phyloP scores from a whole-genome alignment of 1,284 basidiomycete species.

The Violaceomyces palustris region DNA sequence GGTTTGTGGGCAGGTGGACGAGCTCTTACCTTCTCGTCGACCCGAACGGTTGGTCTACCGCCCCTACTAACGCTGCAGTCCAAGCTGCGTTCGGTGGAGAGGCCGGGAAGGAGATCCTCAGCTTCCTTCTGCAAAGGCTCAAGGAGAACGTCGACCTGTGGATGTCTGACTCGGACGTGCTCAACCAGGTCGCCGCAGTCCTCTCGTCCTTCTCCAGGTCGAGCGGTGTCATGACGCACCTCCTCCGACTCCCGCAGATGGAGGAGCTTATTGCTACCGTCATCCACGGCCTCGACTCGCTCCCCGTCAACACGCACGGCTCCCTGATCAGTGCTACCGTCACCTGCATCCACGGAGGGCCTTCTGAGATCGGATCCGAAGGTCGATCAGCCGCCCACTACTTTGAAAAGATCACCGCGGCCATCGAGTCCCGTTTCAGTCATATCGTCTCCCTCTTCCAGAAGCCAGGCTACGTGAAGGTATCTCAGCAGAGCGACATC shows the following conservation, averaged over 20 bases:
- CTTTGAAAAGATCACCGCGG: slow-evolving; percentile 34
- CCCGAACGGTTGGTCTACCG: slow-evolving; percentile 5
- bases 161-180: slow-evolving; percentile 41
- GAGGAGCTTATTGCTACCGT: slow-evolving; percentile 29
- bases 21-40: slow-evolving; percentile 35
- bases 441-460: slow-evolving; percentile 23
- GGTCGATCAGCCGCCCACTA: slow-evolving; percentile 24
- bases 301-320: slow-evolving; percentile 41
- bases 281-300: slow-evolving; percentile 22
- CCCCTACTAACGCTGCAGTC: slow-evolving; percentile 19
- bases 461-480: slow-evolving; percentile 16
- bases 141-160: slow-evolving; percentile 38
- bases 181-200: slow-evolving; percentile 35
- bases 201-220: slow-evolving; percentile 36
- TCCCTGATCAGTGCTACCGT: slow-evolving; percentile 35
- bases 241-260: slow-evolving; percentile 35
- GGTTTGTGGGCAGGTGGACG: slow-evolving; percentile 45
- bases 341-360: slow-evolving; percentile 30
- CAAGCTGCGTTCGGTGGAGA: slow-evolving; percentile 24
- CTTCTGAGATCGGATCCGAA: no score
- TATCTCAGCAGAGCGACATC: slow-evolving; percentile 27
- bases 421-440: slow-evolving; percentile 33
- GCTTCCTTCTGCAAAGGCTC: slow-evolving; percentile 33
- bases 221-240: slow-evolving; percentile 30
- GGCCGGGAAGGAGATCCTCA: slow-evolving; percentile 30